Base-by-base conservation (phyloP, 305 asterid genomes). In the Fraxinus ornus region DNA sequence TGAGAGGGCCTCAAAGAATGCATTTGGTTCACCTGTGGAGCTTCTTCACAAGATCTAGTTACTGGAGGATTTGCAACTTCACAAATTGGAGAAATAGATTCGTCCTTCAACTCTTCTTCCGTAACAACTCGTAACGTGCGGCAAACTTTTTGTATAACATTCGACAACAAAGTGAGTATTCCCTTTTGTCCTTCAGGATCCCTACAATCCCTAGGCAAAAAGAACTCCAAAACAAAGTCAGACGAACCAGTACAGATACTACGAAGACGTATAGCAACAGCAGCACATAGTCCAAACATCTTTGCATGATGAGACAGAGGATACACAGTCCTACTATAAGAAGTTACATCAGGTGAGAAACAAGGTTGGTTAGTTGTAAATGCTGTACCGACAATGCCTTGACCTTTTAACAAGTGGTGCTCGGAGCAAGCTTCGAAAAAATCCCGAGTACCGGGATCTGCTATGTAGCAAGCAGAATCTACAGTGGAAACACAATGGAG, bases 281-380 rank as follows among this genome's bases (percentile, higher is more conserved):
- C 98, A 26, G 97, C 95, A 83, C 89, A 88, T 37, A 95, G 82
- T 17, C 93, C 93, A 7, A 94, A 94, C 91, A 95, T 91, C 76
- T 93, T 89, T 2, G 98, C 98, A 10, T 95, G 91, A 89, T 95
- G 99, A 52, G 99, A 92, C 75, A 95, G 94, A n/a, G 99, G 98
- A 84, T 95, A 95, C 26, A 93, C 96, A 0, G 92, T 80, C 91
- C 91, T 91, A 85, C 92, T 88, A 81, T 79, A 90, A 24, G 93
- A 89, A 12, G 96, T 90, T 36, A 96, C 85, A 76, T 96, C 97
- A 26, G 91, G 84, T 0, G 91, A 91, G 90, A 93, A 96, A 78
- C 98, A 93, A 4, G 98, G 99, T 78, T 93, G 92, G 72, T 94
- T 94, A 5, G 97, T 93, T 24, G 72, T 82, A 75, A 94, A 93